phyloP scores from a whole-genome alignment of 2,329 filamentous ascomycete genomes.

The Pseudogymnoascus sp. region DNA sequence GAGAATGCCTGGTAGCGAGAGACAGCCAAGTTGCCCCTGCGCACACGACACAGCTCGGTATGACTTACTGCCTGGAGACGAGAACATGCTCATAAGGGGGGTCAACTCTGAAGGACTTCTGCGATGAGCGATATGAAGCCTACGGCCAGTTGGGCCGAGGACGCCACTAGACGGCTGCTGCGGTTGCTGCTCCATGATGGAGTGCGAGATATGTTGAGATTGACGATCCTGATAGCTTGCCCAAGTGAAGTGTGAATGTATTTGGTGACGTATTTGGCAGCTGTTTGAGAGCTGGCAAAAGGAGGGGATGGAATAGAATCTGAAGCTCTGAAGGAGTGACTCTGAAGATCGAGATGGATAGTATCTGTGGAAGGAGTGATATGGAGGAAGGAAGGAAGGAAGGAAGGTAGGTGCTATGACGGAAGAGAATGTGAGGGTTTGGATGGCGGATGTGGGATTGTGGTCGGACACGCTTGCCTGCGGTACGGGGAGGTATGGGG shows the following conservation, averaged over 20 bases:
- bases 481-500: slow-evolving; percentile 5
- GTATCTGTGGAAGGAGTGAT: slow-evolving; percentile 23
- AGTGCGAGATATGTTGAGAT: not conserved
- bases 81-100: slow-evolving; percentile 89
- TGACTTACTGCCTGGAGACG: slow-evolving; percentile 49
- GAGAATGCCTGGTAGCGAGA: not conserved
- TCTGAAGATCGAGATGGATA: slow-evolving; percentile 15
- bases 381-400: slow-evolving; percentile 31
- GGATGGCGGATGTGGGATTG: slow-evolving; percentile 3
- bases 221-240: slow-evolving; percentile 7
- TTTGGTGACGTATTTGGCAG: slow-evolving; percentile 8
- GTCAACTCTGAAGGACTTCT: slow-evolving; percentile 96
- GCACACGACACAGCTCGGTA: slow-evolving; percentile 11
- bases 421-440: slow-evolving; percentile 15
- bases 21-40: not conserved
- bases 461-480: slow-evolving; percentile 3
- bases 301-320: slow-evolving; percentile 19
- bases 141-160: slow-evolving; percentile 71
- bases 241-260: not conserved
- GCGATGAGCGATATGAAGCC: slow-evolving; percentile 94
- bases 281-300: slow-evolving; percentile 16
- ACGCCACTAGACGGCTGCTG: slow-evolving; percentile 45
- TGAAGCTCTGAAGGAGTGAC: slow-evolving; percentile 8
- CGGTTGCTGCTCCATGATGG: slow-evolving; percentile 54
- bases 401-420: slow-evolving; percentile 35